Evolutionary conservation across 2,329 filamentous ascomycete genomes (phyloP), one percentile per base, ranked within the genome.

Genomic region (Colletotrichum sp.): DNA sequence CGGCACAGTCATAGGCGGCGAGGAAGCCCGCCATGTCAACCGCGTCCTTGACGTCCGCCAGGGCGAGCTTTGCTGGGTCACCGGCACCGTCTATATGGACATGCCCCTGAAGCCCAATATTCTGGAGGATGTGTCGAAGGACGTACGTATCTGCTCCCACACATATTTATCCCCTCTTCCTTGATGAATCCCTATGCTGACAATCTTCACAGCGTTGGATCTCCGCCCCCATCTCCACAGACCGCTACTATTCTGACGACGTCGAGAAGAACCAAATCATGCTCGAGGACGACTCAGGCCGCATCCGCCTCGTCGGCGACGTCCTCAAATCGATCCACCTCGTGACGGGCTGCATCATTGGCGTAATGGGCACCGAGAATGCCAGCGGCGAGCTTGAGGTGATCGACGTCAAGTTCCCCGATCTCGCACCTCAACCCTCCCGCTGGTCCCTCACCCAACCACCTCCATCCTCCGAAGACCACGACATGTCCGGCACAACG

Each of bases 101-200:
- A 96, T 99, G 95, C 92, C 94, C 4, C 85, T 98, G 81, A 99
- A 99, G 86, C 97, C 97, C 1, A 98, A 97, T 81, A 96, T 99
- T 83, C 87, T 99, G 38, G 96, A 98, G 75, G 97, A 99, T 80
- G 94, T 99, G 56, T 94, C 95, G 55, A 98, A 97, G 85, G 96
- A 98, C 84, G 95, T 96, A 86, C 77, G 90, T 85, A 14, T 48
- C 64, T 30, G 30, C 30, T 34, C 72, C 58, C 59, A 69, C 34
- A 26, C 3, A 38, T 24, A 10, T 1, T n/a, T 2, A 24, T 21
- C 32, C 16, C 58, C 58, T 36, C 30, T 21, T 21, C 18, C 10
- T n/a, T 14, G 18, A 43, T 4, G 58, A 26, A 3, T 13, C 32
- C 4, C 10, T 26, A 16, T 14, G 5, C 66, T 59, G 10, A 69